Percentiles rank a stretch among this genome's conserved stretches.
Evolutionary conservation across 1,139 yeast species (phyloP).

Genomic region (Blastobotrys proliferans): DNA sequence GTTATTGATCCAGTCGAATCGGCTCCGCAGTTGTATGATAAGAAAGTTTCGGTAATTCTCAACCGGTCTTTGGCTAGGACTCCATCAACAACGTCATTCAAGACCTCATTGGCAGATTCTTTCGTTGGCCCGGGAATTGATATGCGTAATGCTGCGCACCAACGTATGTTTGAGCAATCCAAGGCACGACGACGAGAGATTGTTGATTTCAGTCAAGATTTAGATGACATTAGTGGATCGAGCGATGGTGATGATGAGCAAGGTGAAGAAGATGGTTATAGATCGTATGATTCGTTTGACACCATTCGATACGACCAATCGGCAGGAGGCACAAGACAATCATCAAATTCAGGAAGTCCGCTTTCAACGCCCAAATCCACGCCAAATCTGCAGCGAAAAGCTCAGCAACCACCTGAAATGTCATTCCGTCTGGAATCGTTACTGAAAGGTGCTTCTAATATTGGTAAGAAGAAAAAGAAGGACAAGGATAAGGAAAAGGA

Average conservation of each 20-base stretch:
- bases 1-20: slow-evolving; percentile 50
- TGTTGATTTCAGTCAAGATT: slow-evolving; percentile 20
- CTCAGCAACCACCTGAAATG: slow-evolving; percentile 20
- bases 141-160: slow-evolving; percentile 5
- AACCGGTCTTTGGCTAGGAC: slow-evolving; percentile 73
- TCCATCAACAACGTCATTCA: slow-evolving; percentile 71
- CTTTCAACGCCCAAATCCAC: background rate
- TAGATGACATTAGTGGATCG: slow-evolving; percentile 12
- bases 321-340: slow-evolving; percentile 4
- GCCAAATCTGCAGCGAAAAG: slow-evolving; percentile 4
- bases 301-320: slow-evolving; percentile 13
- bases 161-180: background rate
- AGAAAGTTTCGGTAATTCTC: slow-evolving; percentile 69
- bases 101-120: slow-evolving; percentile 55
- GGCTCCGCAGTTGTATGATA: slow-evolving; percentile 75
- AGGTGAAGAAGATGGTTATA: slow-evolving; percentile 7
- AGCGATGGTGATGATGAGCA: slow-evolving; percentile 11
- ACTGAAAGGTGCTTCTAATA: slow-evolving; percentile 28
- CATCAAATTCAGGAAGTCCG: slow-evolving; percentile 7
- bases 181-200: slow-evolving; percentile 18
- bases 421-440: slow-evolving; percentile 34
- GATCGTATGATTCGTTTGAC: slow-evolving; percentile 13
- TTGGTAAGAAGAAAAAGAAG: slow-evolving; percentile 26
- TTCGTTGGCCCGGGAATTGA: slow-evolving; percentile 22
- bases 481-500: slow-evolving; percentile 12